A percentile compares a stretch with the other conserved stretches of the same genome.
Evolutionary conservation across 2,329 filamentous ascomycete genomes (phyloP).

Genomic region (Bipolaris victoriae): DNA sequence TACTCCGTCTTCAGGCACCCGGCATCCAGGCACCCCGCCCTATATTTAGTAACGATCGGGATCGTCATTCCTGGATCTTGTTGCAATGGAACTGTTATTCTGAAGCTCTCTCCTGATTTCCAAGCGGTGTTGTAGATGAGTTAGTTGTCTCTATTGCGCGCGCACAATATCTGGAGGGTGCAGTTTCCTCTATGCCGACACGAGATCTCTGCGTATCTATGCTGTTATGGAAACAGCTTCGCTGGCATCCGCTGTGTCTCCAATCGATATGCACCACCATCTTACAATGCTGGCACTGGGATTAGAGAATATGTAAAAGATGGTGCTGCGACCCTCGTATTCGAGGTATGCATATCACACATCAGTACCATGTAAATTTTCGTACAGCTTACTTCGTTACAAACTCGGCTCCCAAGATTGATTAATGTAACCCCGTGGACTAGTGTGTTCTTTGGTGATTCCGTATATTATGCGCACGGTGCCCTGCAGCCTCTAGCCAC

Average conservation of each 20-base stretch:
- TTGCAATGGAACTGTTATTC: not conserved
- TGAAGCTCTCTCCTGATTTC: not conserved
- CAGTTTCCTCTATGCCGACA: too few relatives aligned
- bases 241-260: too few relatives aligned
- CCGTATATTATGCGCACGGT: not conserved
- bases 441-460: too few relatives aligned
- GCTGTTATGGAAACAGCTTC: too few relatives aligned
- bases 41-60: slow-evolving; percentile 12
- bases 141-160: not conserved
- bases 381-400: not conserved
- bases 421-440: not conserved
- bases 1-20: slow-evolving; percentile 11
- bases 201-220: too few relatives aligned
- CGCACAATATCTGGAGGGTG: not conserved
- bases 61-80: not conserved
- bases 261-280: too few relatives aligned
- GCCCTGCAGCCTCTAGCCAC: not conserved
- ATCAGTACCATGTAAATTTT: not conserved
- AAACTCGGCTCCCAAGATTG: not conserved
- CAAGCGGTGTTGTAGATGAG: not conserved
- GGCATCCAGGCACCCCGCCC: not conserved
- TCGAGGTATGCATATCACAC: not conserved
- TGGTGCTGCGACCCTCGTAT: not conserved
- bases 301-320: too few relatives aligned
- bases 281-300: too few relatives aligned